These are phyloP conservation scores for Boletales sp. DNA, from an alignment of 768 basidiomycete genomes.

Conservation along the genomic window DNA sequence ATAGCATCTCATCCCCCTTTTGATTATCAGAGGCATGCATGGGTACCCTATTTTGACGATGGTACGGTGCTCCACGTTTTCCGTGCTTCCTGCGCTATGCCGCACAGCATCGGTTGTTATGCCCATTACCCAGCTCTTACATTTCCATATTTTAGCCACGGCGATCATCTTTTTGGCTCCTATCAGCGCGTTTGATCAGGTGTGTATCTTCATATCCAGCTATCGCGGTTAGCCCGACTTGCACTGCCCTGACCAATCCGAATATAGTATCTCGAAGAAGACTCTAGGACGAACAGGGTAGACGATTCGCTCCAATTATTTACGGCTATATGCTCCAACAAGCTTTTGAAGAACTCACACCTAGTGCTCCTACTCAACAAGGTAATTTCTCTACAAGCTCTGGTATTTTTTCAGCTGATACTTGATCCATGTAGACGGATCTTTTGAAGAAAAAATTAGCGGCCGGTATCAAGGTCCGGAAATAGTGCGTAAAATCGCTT, in stretches of 20 bases:
- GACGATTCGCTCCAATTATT: conserved; percentile 81
- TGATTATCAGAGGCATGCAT: conserved; percentile 60
- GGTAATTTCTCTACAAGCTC: conserved; percentile 35
- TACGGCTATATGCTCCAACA: conserved; percentile 70
- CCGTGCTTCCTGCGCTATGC: conserved; percentile 3
- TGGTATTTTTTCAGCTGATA: conserved; percentile 5
- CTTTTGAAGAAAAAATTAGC: conserved; percentile 69
- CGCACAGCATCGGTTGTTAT: conserved; percentile 17
- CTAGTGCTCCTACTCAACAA: conserved; percentile 78
- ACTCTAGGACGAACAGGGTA: conserved; percentile 72
- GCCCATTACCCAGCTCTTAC: conserved; percentile 9
- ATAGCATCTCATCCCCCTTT: conserved; percentile 11
- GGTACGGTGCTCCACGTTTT: conserved; percentile 41
- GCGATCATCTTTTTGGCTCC: conserved; percentile 87
- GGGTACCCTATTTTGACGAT: conserved; percentile 86
- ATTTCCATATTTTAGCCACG: conserved; percentile 45
- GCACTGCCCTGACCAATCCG: not conserved
- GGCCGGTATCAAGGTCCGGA: conserved; percentile 62
- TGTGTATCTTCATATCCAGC: conserved; percentile 23
- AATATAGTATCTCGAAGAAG: conserved; percentile 75
- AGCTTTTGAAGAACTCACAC: conserved; percentile 67
- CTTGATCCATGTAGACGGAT: conserved; percentile 49
- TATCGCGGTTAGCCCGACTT: conserved; percentile 10
- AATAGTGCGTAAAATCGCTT: conserved; percentile 55
- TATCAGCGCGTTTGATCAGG: conserved; percentile 86